Evolutionary conservation across 495 filamentous ascomycete genomes (phyloP), one percentile per base, ranked within the genome.

Genomic region (Saxophila tyrrhenica): DNA sequence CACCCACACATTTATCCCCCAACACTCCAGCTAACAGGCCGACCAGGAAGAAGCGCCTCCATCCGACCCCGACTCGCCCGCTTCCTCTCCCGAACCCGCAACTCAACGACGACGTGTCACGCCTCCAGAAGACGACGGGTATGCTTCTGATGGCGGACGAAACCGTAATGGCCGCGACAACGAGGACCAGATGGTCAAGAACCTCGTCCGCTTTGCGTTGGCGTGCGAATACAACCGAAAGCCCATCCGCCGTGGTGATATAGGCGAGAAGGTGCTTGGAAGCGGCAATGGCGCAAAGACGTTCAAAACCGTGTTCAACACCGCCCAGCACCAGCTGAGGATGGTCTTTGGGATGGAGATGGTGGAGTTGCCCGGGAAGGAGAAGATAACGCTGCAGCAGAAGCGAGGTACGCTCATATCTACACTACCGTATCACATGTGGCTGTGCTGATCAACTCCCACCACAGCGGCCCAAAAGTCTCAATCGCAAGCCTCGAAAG

Each of bases 151-250:
- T n/a, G 23, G 39, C 21, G 29, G 7, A 5, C 29, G 29, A 5
- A 57, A 43, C 35, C 15, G 25, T 29, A 61, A 62, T 41, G 65
- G 67, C 32, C 69, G 68, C 25, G 67, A 66, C 23, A 78, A 69
- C 59, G 71, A 73, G 5, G 79, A 84, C 48, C 80, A 85, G 56
- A 73, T 91, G 61, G 80, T 88, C 25, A 96, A 95, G 70, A 95
- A 89, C 59, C 70, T 98, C 45, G 84, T 97, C 19, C 82, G 92
- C n/a, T 79, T 95, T 42, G 92, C 89, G 1, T 67, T 97, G 5
- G 80, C 90, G 2, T 88, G 86, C 71, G 92, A 96, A 66, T 94
- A 86, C 67, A 76, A 86, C n/a, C 78, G 92, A 16, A 73, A 77
- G 43, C 80, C 84, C 0, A 87, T 98, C 29, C 79, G 81, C 15